Conservation (phyloP, 768 basidiomycete genomes). For the Phanerodontia chrysosporium region DNA sequence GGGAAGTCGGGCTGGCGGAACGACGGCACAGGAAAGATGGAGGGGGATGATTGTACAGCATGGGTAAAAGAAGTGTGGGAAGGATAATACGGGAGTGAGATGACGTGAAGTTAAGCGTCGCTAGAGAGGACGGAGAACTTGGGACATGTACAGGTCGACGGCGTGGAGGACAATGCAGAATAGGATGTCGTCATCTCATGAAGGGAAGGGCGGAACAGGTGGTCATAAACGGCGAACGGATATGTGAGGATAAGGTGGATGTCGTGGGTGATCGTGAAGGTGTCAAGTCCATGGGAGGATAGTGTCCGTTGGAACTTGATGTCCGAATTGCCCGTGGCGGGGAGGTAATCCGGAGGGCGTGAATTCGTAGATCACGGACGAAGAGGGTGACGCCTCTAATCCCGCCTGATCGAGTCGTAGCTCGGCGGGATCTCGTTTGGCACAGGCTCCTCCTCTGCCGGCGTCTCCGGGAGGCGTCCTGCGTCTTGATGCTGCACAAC, state of each 20-base stretch:
- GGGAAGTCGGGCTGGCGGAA: not conserved
- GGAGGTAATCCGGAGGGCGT: not conserved
- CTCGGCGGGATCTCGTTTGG: constrained; percentile 28
- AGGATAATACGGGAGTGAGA: not conserved
- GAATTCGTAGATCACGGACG: not conserved
- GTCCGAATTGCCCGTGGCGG: not conserved
- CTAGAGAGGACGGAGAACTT: too few species aligned
- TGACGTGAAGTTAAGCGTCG: not conserved
- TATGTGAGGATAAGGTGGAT: not conserved
- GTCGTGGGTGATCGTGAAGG: not conserved
- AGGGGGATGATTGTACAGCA: not conserved
- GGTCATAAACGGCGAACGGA: not conserved
- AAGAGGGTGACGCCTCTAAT: not conserved
- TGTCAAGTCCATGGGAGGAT: not conserved
- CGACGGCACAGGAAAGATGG: not conserved
- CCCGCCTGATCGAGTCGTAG: constrained; percentile 27
- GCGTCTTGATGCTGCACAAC: constrained; percentile 28
- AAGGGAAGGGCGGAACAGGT: not conserved
- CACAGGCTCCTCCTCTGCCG: constrained; percentile 10
- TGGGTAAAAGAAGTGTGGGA: not conserved
- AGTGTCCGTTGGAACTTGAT: not conserved
- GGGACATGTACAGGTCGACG: too few species aligned
- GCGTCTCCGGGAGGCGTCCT: constrained; percentile 19
- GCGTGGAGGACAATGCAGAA: not conserved
- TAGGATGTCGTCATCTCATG: not conserved